These are phyloP conservation scores for Inga leiocalycina DNA, from an alignment of 306 rosid genomes.

Conservation along the genomic window DNA sequence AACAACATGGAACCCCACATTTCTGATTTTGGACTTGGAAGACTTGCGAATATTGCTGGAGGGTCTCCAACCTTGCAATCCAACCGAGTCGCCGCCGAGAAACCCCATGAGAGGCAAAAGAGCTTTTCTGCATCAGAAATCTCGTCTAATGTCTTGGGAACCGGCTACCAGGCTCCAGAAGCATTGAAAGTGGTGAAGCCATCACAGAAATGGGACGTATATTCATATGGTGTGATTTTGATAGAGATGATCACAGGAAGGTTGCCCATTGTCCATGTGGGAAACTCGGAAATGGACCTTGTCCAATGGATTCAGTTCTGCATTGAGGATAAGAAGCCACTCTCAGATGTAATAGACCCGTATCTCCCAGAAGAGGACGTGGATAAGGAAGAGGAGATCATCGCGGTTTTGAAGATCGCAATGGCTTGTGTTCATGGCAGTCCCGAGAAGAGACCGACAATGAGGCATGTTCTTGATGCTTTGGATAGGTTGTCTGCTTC, in stretches of 20 bases:
- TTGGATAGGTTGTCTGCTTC: conserved; percentile 64
- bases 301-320: conserved; percentile 94
- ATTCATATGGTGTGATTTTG: conserved; percentile 88
- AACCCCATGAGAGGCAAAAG: conserved; percentile 65
- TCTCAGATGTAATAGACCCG: conserved; percentile 80
- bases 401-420: conserved; percentile 83
- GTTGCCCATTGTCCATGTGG: conserved; percentile 73
- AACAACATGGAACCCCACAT: conserved; percentile 77
- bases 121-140: conserved; percentile 55
- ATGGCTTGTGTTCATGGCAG: conserved; percentile 85
- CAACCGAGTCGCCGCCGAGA: conserved; percentile 56
- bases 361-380: conserved; percentile 59
- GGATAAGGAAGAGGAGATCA: conserved; percentile 79
- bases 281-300: conserved; percentile 84
- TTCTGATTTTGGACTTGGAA: conserved; percentile 95
- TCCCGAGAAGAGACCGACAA: conserved; percentile 90
- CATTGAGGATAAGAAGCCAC: conserved; percentile 93
- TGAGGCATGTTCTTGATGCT: conserved; percentile 87
- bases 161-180: conserved; percentile 87
- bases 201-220: conserved; percentile 97
- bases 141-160: conserved; percentile 46
- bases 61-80: conserved; percentile 85
- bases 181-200: conserved; percentile 88
- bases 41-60: conserved; percentile 91
- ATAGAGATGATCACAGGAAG: conserved; percentile 88